Evolutionary conservation across 2,329 filamentous ascomycete genomes (phyloP), one percentile per base, ranked within the genome.

Genomic region (Penicillium sp.): DNA sequence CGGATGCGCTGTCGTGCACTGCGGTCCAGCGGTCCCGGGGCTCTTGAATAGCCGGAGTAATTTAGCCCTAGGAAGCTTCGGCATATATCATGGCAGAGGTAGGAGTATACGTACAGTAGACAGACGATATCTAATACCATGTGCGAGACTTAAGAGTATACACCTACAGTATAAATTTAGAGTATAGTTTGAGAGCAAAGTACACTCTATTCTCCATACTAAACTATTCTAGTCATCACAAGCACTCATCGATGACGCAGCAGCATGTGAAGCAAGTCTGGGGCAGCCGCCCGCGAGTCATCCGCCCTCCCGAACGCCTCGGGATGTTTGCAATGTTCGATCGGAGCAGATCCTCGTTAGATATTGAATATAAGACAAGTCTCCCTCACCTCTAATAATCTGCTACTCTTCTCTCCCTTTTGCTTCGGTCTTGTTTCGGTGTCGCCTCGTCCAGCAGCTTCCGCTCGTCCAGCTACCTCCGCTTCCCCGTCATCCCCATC

Each of bases 381-480:
- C 7, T 15, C 41, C 21, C 46, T 48, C 15, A 8, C 24, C 17
- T 30, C 26, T 44, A 39, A 12, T 17, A 24, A 15, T 50, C 24
- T 49, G 10, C 43, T 21, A 49, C 9, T 40, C 15, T 18, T 47
- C 6, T 23, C 18, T 18, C 23, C 21, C n/a, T 18, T 15, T 46
- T 21, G 34, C 13, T 23, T 41, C 3, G 7, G 10, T 20, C 26
- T 27, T n/a, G n/a, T 29, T 18, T 27, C 26, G 20, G 1, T 23
- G 13, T n/a, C 26, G 17, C 26, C 27, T 27, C 7, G 49, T 51
- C 51, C 12, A 48, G 15, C 26, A 56, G 18, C 65, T 68, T 71
- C 68, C 68, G 68, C 64, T 71, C 68, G 68, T 69, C 68, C 68
- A 71, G 64, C 60, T 59, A 40, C 61, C 64, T 70, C 68, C 68